These are phyloP conservation scores for Bipolaris victoriae DNA, from an alignment of 2,329 filamentous ascomycete genomes.

Conservation along the genomic window DNA sequence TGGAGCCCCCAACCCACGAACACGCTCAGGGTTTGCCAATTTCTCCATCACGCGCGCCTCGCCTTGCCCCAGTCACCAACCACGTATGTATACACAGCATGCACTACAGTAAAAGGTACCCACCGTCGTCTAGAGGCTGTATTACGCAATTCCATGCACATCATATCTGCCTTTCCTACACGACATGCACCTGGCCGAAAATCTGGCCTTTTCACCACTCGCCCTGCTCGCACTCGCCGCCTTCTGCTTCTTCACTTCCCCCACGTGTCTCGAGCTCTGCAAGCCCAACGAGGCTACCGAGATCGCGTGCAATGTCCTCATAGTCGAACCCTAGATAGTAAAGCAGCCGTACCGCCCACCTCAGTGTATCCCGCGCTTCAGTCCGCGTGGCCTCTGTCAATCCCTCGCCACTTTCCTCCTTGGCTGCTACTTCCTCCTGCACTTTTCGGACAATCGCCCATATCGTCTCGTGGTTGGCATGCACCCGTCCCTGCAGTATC, in stretches of 20 bases:
- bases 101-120: neutral
- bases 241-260: constrained; percentile 16
- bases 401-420: constrained; percentile 19
- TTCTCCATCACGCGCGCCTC: constrained; percentile 13
- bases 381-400: constrained; percentile 20
- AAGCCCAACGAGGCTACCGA: constrained; percentile 39
- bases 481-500: constrained; percentile 38
- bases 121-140: neutral
- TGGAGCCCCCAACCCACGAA: constrained; percentile 23
- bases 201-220: constrained; percentile 11
- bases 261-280: constrained; percentile 40
- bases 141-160: constrained; percentile 31
- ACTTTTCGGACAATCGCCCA: constrained; percentile 43
- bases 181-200: constrained; percentile 29
- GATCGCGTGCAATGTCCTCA: constrained; percentile 40
- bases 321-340: constrained; percentile 42
- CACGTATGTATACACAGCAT: neutral
- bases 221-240: constrained; percentile 18
- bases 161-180: constrained; percentile 7
- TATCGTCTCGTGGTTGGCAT: constrained; percentile 43
- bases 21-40: constrained; percentile 23
- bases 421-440: constrained; percentile 39
- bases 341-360: constrained; percentile 41
- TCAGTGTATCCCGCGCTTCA: constrained; percentile 37
- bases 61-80: neutral